phyloP scores from a whole-genome alignment of 2,329 filamentous ascomycete genomes.

The Alternaria brassicae region DNA sequence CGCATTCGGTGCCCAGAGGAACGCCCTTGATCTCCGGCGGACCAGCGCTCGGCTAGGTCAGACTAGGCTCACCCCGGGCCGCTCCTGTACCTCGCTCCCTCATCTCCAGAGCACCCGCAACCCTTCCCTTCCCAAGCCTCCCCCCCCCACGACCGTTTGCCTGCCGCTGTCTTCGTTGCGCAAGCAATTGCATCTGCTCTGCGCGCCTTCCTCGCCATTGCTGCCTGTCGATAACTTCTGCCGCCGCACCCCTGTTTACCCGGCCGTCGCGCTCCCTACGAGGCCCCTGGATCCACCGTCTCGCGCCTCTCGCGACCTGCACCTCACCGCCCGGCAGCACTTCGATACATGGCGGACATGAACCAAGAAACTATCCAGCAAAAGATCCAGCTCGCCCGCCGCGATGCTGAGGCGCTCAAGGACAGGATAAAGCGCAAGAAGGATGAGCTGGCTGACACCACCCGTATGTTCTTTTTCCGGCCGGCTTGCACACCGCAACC shows the following conservation, averaged over 20 bases:
- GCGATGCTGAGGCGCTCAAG: constrained; percentile 97
- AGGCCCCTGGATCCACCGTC: constrained; percentile 45
- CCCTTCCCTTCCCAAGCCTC: constrained; percentile 25
- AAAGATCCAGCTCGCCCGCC: constrained; percentile 91
- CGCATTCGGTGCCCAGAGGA: constrained; percentile 2
- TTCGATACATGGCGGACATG: constrained; percentile 55
- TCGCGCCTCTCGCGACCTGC: constrained; percentile 26
- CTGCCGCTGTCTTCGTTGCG: constrained; percentile 17
- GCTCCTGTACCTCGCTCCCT: constrained; percentile 42
- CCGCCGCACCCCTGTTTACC: constrained; percentile 28
- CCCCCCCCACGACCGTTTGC: constrained; percentile 21
- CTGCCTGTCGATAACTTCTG: constrained; percentile 15
- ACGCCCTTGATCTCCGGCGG: constrained; percentile 30
- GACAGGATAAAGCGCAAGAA: constrained; percentile 99
- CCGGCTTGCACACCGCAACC: constrained; percentile 1
- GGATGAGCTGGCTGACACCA: constrained; percentile 98
- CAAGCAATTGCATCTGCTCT: constrained; percentile 41
- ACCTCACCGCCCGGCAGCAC: constrained; percentile 16
- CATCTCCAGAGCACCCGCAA: constrained; percentile 35
- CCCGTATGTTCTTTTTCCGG: constrained; percentile 70
- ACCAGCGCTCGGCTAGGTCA: constrained; percentile 43
- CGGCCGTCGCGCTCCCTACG: constrained; percentile 40
- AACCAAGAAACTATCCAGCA: constrained; percentile 60
- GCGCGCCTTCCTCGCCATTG: constrained; percentile 38
- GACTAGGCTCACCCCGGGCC: constrained; percentile 32